These are phyloP conservation scores for Halocafeteria seosinensis DNA, from an alignment of 108 stramenopile species.

Conservation along the genomic window DNA sequence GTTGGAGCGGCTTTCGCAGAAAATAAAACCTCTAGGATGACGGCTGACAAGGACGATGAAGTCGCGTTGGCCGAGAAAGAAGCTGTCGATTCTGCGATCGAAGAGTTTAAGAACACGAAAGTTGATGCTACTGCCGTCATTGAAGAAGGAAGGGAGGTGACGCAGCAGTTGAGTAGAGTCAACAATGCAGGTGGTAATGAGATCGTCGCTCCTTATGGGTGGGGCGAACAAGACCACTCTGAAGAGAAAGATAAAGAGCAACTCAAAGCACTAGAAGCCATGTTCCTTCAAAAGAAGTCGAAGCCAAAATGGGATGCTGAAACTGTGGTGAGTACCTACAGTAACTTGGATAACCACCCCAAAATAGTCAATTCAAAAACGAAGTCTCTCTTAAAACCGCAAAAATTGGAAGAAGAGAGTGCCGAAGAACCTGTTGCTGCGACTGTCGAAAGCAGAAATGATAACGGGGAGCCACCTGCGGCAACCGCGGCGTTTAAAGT, in stretches of 20 bases:
- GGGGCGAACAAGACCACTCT: background rate
- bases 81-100: background rate
- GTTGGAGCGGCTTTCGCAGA: background rate
- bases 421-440: too few relatives aligned
- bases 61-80: background rate
- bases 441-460: too few relatives aligned
- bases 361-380: too few relatives aligned
- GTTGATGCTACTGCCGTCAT: background rate
- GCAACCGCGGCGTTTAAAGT: too few relatives aligned
- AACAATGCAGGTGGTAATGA: background rate
- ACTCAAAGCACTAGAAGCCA: background rate
- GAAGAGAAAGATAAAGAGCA: background rate
- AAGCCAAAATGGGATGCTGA: slow-evolving; percentile 7
- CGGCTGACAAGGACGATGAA: background rate
- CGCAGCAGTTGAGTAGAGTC: background rate
- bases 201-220: background rate
- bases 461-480: too few relatives aligned
- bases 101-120: background rate
- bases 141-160: background rate
- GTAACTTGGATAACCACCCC: slow-evolving; percentile 6
- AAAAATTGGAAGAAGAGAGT: too few relatives aligned
- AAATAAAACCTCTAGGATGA: too few relatives aligned
- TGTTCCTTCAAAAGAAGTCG: background rate
- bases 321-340: slow-evolving; percentile 14
- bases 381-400: too few relatives aligned